Evolutionary conservation across 352 stramenopile genomes (phyloP).

Genomic region (Phytophthora agathidicida): DNA sequence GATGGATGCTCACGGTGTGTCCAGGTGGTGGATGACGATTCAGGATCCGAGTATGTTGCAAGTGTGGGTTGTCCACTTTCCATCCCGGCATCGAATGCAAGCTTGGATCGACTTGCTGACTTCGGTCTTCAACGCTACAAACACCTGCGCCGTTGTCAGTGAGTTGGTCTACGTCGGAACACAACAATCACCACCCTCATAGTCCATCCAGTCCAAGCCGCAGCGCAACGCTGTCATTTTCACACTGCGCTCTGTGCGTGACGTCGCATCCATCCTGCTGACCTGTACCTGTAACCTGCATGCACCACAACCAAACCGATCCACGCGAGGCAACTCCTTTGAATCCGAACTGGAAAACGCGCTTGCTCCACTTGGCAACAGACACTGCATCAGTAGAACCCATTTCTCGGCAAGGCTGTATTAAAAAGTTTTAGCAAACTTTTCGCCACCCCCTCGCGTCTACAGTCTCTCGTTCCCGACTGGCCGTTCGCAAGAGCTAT

Average conservation of each 20-base stretch:
- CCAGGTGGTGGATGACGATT: slow-evolving; percentile 73
- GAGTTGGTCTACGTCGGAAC: slow-evolving; percentile 39
- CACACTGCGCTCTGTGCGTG: not conserved
- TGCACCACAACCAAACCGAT: slow-evolving; percentile 30
- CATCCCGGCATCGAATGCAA: slow-evolving; percentile 40
- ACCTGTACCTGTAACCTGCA: slow-evolving; percentile 36
- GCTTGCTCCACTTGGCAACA: slow-evolving; percentile 40
- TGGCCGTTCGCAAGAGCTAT: slow-evolving; percentile 39
- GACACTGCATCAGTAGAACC: slow-evolving; percentile 70
- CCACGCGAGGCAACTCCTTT: slow-evolving; percentile 11
- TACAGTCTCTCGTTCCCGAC: slow-evolving; percentile 47
- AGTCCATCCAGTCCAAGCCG: slow-evolving; percentile 3
- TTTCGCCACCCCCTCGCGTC: slow-evolving; percentile 43
- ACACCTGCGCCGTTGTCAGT: slow-evolving; percentile 41
- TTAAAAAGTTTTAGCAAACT: slow-evolving; percentile 72
- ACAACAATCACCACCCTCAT: slow-evolving; percentile 2
- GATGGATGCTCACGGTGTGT: slow-evolving; percentile 22
- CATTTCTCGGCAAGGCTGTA: slow-evolving; percentile 81
- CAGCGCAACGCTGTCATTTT: slow-evolving; percentile 1
- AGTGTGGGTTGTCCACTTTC: slow-evolving; percentile 71
- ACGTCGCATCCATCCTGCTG: not conserved
- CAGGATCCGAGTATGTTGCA: slow-evolving; percentile 59
- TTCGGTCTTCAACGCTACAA: slow-evolving; percentile 40
- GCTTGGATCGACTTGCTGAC: slow-evolving; percentile 53
- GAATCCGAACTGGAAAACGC: slow-evolving; percentile 30